A percentile compares a stretch with the other conserved stretches of the same genome.
These are phyloP conservation scores for Sporothrix humicola DNA, from an alignment of 2,329 filamentous ascomycete genomes.

Conservation along the genomic window DNA sequence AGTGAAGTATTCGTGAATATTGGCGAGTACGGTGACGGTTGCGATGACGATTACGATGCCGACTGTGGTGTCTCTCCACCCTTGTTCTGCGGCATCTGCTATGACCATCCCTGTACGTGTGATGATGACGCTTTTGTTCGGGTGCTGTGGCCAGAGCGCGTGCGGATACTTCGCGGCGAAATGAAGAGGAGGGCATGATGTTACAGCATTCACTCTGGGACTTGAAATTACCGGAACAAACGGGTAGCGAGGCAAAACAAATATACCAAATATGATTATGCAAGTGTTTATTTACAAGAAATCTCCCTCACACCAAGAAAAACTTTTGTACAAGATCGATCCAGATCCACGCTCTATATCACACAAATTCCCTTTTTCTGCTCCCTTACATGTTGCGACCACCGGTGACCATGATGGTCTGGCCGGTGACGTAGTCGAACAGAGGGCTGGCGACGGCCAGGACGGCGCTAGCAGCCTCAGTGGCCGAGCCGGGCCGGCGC, in stretches of 20 bases:
- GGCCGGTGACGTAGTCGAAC: conserved; percentile 83
- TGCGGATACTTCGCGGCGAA: no score
- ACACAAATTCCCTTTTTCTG: not conserved
- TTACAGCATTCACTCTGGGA: no score
- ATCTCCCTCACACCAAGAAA: not conserved
- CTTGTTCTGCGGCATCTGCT: no score
- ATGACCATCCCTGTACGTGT: no score
- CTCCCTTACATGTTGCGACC: conserved; percentile 65
- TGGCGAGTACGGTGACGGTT: no score
- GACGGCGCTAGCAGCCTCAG: conserved; percentile 79
- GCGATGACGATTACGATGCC: no score
- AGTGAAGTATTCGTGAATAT: no score
- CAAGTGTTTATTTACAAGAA: conserved; percentile 26
- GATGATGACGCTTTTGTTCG: no score
- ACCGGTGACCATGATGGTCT: conserved; percentile 86
- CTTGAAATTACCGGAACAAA: no score
- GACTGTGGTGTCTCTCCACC: no score
- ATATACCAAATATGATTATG: not conserved
- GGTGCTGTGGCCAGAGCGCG: no score
- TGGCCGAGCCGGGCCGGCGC: conserved; percentile 74
- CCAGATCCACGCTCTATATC: not conserved
- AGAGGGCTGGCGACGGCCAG: conserved; percentile 80
- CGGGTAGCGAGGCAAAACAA: not conserved
- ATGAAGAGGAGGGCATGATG: no score
- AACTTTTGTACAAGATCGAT: conserved; percentile 17